Evolutionary conservation across 2,329 filamentous ascomycete species (phyloP).

Genomic region (Phaeosphaeria sp.): DNA sequence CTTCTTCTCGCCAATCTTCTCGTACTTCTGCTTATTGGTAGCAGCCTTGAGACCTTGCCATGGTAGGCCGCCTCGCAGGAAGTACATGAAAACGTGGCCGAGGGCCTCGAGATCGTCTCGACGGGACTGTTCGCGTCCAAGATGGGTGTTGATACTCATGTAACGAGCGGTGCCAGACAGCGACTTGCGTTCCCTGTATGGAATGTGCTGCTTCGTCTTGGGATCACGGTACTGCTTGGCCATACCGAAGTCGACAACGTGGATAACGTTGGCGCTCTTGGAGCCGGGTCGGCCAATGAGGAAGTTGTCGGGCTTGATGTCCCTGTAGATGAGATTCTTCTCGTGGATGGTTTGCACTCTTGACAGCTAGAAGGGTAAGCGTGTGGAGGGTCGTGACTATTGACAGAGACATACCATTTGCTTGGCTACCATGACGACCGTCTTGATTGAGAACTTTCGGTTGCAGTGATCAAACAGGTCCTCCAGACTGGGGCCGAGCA

Average conservation of each 20-base stretch:
- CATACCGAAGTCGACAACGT: conserved; percentile 99
- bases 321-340: conserved; percentile 98
- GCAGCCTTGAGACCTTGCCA: conserved; percentile 74
- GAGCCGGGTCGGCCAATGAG: conserved; percentile 90
- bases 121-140: conserved; percentile 93
- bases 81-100: conserved; percentile 74
- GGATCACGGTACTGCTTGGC: conserved; percentile 99
- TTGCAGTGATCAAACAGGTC: conserved; percentile 98
- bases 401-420: conserved; percentile 77
- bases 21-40: conserved; percentile 94
- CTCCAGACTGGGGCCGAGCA: conserved; percentile 92
- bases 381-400: background rate
- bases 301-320: conserved; percentile 99
- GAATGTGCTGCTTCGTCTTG: conserved; percentile 98
- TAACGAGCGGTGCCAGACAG: conserved; percentile 96
- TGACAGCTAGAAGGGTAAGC: conserved; percentile 67
- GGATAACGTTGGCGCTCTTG: conserved; percentile 96
- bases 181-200: conserved; percentile 95
- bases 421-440: conserved; percentile 98
- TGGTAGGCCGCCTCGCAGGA: conserved; percentile 68
- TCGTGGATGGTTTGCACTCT: conserved; percentile 95
- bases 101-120: conserved; percentile 92
- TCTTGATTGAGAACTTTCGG: conserved; percentile 93
- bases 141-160: conserved; percentile 99
- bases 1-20: conserved; percentile 99